phyloP scores from a whole-genome alignment of 2,329 filamentous ascomycete species.

The Penicillium nordicum region DNA sequence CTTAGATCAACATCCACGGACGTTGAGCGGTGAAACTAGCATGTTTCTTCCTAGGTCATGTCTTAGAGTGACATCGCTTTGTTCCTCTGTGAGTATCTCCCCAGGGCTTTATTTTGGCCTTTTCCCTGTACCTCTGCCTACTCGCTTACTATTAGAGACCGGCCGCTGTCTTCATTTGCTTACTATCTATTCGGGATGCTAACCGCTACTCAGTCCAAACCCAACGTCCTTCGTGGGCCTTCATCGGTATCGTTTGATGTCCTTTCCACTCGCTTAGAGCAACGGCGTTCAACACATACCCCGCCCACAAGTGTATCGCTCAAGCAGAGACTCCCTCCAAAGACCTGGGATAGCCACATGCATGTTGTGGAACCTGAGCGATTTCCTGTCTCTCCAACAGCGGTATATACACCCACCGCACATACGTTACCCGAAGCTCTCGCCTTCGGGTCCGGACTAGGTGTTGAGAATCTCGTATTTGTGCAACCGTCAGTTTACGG shows the following conservation, averaged over 20 bases:
- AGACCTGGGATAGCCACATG: conserved; percentile 62
- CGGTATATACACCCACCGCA: conserved; percentile 51
- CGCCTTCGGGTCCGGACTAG: conserved; percentile 50
- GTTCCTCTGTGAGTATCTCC: conserved; percentile 15
- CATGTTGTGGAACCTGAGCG: conserved; percentile 56
- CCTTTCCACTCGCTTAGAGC: conserved; percentile 5
- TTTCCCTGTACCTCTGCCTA: background rate
- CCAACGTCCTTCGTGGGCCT: conserved; percentile 14
- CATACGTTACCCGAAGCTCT: conserved; percentile 53
- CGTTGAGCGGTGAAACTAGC: conserved; percentile 16
- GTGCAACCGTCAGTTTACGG: conserved; percentile 63
- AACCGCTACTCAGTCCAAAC: conserved; percentile 23
- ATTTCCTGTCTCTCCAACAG: conserved; percentile 49
- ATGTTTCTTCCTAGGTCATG: conserved; percentile 14
- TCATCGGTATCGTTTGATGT: conserved; percentile 18
- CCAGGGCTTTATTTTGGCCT: background rate
- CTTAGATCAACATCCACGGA: conserved; percentile 9
- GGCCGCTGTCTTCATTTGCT: background rate
- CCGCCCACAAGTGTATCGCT: conserved; percentile 10
- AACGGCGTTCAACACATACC: conserved; percentile 14
- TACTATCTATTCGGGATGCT: conserved; percentile 21
- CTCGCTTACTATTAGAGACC: background rate
- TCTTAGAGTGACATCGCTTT: conserved; percentile 7
- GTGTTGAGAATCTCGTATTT: conserved; percentile 56
- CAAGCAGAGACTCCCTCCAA: conserved; percentile 28